Evolutionary conservation across 2,329 filamentous ascomycete species (phyloP).

Genomic region (Ceratocystis cubensis): DNA sequence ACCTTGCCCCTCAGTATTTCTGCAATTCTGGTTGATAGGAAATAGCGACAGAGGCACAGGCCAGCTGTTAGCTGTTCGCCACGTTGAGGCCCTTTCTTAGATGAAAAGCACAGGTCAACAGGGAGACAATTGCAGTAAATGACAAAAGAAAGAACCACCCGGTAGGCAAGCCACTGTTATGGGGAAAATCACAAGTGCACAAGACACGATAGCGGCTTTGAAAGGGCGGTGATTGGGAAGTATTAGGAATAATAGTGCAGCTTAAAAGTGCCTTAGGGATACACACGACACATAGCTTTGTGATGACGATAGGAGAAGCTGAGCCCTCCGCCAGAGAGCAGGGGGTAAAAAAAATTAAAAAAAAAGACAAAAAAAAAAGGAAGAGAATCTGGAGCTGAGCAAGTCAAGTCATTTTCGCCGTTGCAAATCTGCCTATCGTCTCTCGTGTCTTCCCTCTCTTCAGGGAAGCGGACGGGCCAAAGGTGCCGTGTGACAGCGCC

Average conservation of each 20-base stretch:
- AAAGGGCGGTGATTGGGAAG: not conserved
- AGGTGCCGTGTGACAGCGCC: too few species aligned
- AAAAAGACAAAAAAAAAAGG: not conserved
- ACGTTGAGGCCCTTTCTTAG: not conserved
- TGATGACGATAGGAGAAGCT: not conserved
- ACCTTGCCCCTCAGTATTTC: not conserved
- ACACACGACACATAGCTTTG: not conserved
- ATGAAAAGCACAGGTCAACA: not conserved
- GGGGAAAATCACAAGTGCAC: not conserved
- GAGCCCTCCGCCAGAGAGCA: not conserved
- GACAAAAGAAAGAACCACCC: not conserved
- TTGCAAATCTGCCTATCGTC: not conserved
- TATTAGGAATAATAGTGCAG: not conserved
- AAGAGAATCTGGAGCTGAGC: too few species aligned
- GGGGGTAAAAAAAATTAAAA: not conserved
- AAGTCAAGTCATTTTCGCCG: too few species aligned
- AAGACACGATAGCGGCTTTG: not conserved
- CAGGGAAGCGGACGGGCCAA: too few species aligned
- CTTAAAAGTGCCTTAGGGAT: not conserved
- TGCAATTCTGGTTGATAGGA: not conserved
- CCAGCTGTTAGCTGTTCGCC: constrained; percentile 1
- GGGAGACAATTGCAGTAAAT: not conserved
- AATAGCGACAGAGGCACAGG: not conserved
- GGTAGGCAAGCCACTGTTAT: not conserved
- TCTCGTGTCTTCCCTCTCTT: too few species aligned